Base-by-base conservation (phyloP, 257 asterid species). In the Penstemon davidsonii region DNA sequence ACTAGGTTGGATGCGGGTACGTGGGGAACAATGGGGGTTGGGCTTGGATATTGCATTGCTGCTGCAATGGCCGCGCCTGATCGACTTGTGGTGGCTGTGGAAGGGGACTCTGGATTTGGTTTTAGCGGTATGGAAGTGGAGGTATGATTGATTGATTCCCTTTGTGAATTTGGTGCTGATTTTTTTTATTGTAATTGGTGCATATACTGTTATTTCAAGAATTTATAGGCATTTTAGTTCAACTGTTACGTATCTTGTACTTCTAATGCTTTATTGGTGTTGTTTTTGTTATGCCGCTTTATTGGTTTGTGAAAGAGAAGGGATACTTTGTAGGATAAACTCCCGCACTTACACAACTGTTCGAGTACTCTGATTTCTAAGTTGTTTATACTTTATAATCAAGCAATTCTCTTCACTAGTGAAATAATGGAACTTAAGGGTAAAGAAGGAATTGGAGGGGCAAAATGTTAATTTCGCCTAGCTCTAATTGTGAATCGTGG, bases 1-100 rank as follows among this genome's bases (percentile, higher is more conserved):
- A 89, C 96, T 19, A 82, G 98, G 84, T 75, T 92, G 87, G 98
- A 89, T 83, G 96, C 96, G 0, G 98, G 98, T 79, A 92, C 98
- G 5, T 92, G 96, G 96, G 98, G 98, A 65, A 92, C 98, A 13
- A 92, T 92, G 98, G 98, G 98, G 43, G 94, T 92, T 59, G 98
- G 98, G 46, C 96, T 92, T 45, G 98, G 98, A 13, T 92, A 92
- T 67, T 92, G 98, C 87, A 89, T 92, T 79, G 98, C 98, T 42
- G 98, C 98, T 78, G 96, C 98, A 0, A 92, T 87, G 68, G 96
- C 98, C 5, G 79, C 84, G 1, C 98, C 96, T 64, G 95, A 79
- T 51, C 80, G 96, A 75, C 81, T 92, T 13, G 96, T 92, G 63
- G 98, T 92, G 54, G 98, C 96, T 64, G 98, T 92, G 56, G 98